A percentile compares a stretch with the other conserved stretches of the same genome.
Evolutionary conservation across 2,329 filamentous ascomycete species (phyloP).

Genomic region (Penicillium rolfsii): DNA sequence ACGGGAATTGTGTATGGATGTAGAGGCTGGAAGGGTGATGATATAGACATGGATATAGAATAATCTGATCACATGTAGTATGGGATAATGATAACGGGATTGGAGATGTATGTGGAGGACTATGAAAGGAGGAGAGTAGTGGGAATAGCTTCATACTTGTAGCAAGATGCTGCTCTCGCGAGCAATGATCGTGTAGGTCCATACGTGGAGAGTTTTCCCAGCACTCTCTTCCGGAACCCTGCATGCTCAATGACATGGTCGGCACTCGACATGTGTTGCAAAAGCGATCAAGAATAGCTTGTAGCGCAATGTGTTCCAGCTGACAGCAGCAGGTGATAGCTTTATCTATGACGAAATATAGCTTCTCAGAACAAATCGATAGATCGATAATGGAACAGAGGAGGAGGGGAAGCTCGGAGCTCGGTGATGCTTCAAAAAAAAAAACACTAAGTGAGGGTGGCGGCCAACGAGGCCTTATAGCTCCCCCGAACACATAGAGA

Average conservation of each 20-base stretch:
- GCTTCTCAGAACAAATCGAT: neutral
- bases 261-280: conserved; percentile 20
- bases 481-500: conserved; percentile 5
- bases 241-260: conserved; percentile 37
- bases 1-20: conserved; percentile 19
- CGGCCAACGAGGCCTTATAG: conserved; percentile 26
- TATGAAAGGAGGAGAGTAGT: neutral
- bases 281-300: neutral
- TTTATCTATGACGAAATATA: neutral
- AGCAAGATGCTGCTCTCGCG: conserved; percentile 29
- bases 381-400: neutral
- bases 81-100: conserved; percentile 60
- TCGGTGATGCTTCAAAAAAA: neutral
- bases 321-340: neutral
- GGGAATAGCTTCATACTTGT: conserved; percentile 28
- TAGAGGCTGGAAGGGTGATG: neutral
- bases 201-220: conserved; percentile 37
- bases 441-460: neutral
- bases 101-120: conserved; percentile 43
- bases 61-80: neutral
- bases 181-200: conserved; percentile 34
- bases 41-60: neutral
- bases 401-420: neutral
- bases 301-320: neutral
- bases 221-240: conserved; percentile 36